Conservation (phyloP, 139 green algal genomes). For the Yamagishiella unicocca region DNA sequence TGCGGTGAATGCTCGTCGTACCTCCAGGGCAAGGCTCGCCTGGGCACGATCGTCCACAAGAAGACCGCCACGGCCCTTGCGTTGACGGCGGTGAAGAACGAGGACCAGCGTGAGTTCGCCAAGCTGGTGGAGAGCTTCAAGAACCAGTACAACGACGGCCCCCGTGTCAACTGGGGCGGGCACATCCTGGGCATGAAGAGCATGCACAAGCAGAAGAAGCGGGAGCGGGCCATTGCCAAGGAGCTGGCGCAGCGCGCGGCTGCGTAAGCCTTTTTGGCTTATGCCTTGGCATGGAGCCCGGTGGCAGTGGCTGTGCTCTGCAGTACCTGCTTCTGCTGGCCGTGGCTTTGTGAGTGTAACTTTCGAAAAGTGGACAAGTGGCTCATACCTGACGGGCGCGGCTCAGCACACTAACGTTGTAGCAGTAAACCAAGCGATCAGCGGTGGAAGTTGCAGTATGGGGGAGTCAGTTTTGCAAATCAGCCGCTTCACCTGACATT, state of each 20-base stretch:
- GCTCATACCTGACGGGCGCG: too few species aligned
- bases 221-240: constrained; percentile 87
- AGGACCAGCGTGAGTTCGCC: constrained; percentile 98
- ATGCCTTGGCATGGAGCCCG: not conserved
- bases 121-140: constrained; percentile 98
- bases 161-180: constrained; percentile 92
- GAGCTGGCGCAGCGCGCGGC: constrained; percentile 86
- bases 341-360: constrained; percentile 3
- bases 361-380: not conserved
- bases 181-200: constrained; percentile 99
- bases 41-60: constrained; percentile 97
- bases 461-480: too few species aligned
- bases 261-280: constrained; percentile 51
- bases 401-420: too few species aligned
- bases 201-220: constrained; percentile 90
- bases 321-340: not conserved
- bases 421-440: too few species aligned
- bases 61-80: constrained; percentile 96
- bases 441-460: too few species aligned
- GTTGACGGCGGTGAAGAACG: constrained; percentile 95
- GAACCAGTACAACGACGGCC: constrained; percentile 91
- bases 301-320: not conserved
- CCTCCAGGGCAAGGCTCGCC: constrained; percentile 88
- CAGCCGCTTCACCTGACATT: too few species aligned
- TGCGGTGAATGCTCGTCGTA: constrained; percentile 47